phyloP scores from a whole-genome alignment of 495 filamentous ascomycete genomes.

The Hypoxylon fragiforme region DNA sequence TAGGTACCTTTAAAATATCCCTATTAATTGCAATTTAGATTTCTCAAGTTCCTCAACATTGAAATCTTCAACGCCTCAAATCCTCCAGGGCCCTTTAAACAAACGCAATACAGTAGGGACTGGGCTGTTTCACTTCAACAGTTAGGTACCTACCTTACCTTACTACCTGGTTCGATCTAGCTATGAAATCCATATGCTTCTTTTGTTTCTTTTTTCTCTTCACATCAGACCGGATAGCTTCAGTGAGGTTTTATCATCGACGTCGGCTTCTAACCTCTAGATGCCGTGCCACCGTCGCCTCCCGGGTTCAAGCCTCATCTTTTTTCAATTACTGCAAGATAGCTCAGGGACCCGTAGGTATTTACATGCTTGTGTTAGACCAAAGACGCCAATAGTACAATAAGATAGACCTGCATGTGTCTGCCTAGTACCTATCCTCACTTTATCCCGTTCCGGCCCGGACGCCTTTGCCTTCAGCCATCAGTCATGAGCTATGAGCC shows the following conservation, averaged over 20 bases:
- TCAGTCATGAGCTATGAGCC: slow-evolving; percentile 2
- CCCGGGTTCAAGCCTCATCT: slow-evolving; percentile 33
- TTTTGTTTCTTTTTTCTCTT: too few relatives aligned
- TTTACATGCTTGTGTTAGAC: slow-evolving; percentile 6
- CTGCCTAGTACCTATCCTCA: slow-evolving; percentile 8
- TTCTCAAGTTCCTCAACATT: too few relatives aligned
- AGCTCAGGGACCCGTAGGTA: slow-evolving; percentile 29
- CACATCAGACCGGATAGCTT: slow-evolving; percentile 12
- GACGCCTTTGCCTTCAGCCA: slow-evolving; percentile 11
- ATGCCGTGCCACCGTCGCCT: slow-evolving; percentile 21
- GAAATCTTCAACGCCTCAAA: too few relatives aligned
- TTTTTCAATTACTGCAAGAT: slow-evolving; percentile 26
- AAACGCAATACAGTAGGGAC: too few relatives aligned
- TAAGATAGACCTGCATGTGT: slow-evolving; percentile 28
- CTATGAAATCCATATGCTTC: too few relatives aligned
- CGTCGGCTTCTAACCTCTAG: slow-evolving; percentile 14
- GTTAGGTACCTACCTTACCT: too few relatives aligned
- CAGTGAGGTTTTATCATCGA: background rate
- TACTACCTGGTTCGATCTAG: too few relatives aligned
- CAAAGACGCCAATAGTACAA: slow-evolving; percentile 11
- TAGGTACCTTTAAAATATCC: too few relatives aligned
- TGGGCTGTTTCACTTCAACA: too few relatives aligned
- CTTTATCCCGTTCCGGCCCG: slow-evolving; percentile 19
- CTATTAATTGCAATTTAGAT: too few relatives aligned
- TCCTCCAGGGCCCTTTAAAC: too few relatives aligned